Evolutionary conservation across 306 rosid genomes (phyloP), one percentile per base, ranked within the genome.

Genomic region (Pueraria montana): DNA sequence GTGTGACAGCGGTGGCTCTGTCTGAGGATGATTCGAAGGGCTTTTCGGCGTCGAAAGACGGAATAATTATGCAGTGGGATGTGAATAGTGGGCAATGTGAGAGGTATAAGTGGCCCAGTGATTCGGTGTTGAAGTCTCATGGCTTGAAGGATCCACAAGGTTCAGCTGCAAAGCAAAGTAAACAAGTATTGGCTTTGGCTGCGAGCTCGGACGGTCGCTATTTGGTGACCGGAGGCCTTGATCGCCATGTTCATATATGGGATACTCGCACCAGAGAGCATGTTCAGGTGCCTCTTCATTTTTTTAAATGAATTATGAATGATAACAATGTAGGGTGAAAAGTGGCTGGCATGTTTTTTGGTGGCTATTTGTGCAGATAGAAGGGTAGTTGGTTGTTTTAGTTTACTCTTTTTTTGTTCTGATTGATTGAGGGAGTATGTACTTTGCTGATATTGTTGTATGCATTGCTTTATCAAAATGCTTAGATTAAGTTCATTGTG

Each of bases 191-290:
- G 73, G 87, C 99, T 52, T 88, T 96, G 87, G 94, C 95, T 18
- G 91, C 87, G 50, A 96, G 98, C 78, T 92, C 99, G 1, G 99
- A 96, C 80, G 93, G 97, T 62, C 91, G 96, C 43, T 96, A 94
- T 88, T 91, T 96, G 87, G 91, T 97, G 1, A 90, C 92, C 23
- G 99, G 98, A 11, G 99, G 99, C 26, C 89, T 91, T 53, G 99
- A 96, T 77, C 94, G 97, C n/a, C 99, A 96, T 84, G 72, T 96
- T 85, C 99, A 96, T 92, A 70, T 96, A 73, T 96, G 99, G 99
- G 99, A 96, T 87, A 90, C 94, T 8, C 94, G 99, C 46, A 89
- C 97, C 40, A 80, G 94, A 73, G 94, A 90, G 80, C 98, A 96
- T 91, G 72, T 96, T 84, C 94, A 91, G 99, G 99, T 96, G 65